Evolutionary conservation across 2,329 filamentous ascomycete species (phyloP).

Genomic region (Fusarium oligoseptatum): DNA sequence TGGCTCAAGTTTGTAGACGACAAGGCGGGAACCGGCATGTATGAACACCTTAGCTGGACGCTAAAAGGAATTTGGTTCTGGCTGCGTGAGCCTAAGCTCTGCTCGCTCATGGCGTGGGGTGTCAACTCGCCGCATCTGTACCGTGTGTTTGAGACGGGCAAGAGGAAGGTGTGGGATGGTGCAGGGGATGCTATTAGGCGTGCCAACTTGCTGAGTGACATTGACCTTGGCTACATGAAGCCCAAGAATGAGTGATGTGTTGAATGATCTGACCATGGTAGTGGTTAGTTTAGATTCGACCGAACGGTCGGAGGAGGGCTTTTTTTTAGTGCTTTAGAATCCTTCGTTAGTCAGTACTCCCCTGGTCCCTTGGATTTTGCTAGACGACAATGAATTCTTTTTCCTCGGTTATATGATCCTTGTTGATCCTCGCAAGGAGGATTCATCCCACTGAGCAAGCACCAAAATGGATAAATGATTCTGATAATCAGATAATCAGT

Average conservation of each 20-base stretch:
- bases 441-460: neutral
- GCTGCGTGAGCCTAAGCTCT: constrained; percentile 52
- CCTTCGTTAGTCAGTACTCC: neutral
- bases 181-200: constrained; percentile 49
- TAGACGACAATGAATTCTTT: neutral
- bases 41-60: constrained; percentile 56
- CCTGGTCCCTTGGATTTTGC: neutral
- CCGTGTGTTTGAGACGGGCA: constrained; percentile 55
- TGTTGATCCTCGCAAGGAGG: neutral
- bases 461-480: neutral
- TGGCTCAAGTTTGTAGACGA: constrained; percentile 55
- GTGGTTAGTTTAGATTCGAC: neutral
- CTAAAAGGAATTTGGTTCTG: constrained; percentile 55
- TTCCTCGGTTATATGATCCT: neutral
- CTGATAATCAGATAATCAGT: constrained; percentile 6
- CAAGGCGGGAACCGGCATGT: constrained; percentile 56
- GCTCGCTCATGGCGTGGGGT: constrained; percentile 52
- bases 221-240: constrained; percentile 27
- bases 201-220: constrained; percentile 28
- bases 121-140: constrained; percentile 56
- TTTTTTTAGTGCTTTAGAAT: neutral
- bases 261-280: neutral
- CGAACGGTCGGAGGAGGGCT: neutral
- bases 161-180: constrained; percentile 54
- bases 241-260: neutral